Evolutionary conservation across 306 rosid genomes (phyloP), one percentile per base, ranked within the genome.

Genomic region (Acacia confusa): DNA sequence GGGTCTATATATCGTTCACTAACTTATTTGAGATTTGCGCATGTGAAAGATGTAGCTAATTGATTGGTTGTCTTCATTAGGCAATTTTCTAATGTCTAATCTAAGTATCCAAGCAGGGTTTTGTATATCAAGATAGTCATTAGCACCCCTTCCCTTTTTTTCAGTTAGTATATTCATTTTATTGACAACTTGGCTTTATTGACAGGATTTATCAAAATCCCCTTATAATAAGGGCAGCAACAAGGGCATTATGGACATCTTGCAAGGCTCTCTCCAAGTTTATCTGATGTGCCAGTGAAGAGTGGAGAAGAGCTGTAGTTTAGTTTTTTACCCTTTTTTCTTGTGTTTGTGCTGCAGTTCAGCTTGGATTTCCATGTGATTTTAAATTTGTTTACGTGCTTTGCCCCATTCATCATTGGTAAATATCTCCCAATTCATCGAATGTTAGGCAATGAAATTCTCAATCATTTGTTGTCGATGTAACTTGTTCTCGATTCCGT

Each of bases 191-290:
- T 74, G 67, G 67, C 76, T 14, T 75, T 75, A 15, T 52, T 50
- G 61, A 58, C 97, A 94, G 98, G 91, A 84, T 94, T 88, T 94
- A 92, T 85, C 97, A 94, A 82, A 94, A 94, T 84, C 98, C 94
- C 27, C 84, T 94, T 70, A 89, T 92, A 50, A 10, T 92, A 32
- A 70, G 80, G 79, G 97, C 67, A 36, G 97, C 97, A 52, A 83
- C 94, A 12, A 92, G 89, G 75, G 94, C 97, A 55, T 86, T 92
- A 81, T 92, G 94, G 97, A 87, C 97, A 40, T 92, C 92, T 10
- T 92, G 92, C 61, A 90, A 87, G 40, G 94, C 88, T 25, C 84
- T 92, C 73, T 94, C 98, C 71, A 90, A 92, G 94, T 91, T 94
- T 82, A 89, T 89, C 60, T 92, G 87, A 79, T 61, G 77, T 79